phyloP scores from a whole-genome alignment of 345 rosid species.

The Linum trigynum region DNA sequence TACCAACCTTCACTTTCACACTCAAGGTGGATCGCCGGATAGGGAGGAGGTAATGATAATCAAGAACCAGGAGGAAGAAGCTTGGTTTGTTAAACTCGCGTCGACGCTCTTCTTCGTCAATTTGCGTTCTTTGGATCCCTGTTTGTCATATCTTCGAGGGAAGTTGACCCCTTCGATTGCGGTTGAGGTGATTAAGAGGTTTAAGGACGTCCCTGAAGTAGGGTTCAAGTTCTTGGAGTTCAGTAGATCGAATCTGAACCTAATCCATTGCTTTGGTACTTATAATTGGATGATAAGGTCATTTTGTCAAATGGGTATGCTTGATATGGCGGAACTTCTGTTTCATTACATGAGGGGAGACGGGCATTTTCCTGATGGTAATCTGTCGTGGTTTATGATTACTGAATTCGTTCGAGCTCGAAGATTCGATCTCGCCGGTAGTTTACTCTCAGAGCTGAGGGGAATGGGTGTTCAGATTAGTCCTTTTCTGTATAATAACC shows the following conservation, averaged over 20 bases:
- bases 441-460: conserved; percentile 38
- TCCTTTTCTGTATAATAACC: conserved; percentile 34
- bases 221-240: conserved; percentile 68
- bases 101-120: conserved; percentile 41
- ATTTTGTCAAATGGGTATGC: conserved; percentile 47
- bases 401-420: conserved; percentile 38
- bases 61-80: conserved; percentile 14
- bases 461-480: conserved; percentile 28
- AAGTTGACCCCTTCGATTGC: conserved; percentile 48
- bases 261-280: conserved; percentile 44
- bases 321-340: conserved; percentile 37
- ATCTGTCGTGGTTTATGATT: conserved; percentile 40
- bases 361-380: conserved; percentile 43
- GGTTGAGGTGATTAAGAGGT: conserved; percentile 54
- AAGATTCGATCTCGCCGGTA: conserved; percentile 34
- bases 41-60: conserved; percentile 22
- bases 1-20: conserved; percentile 32
- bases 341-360: conserved; percentile 66
- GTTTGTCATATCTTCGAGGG: conserved; percentile 43
- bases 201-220: conserved; percentile 32
- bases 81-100: conserved; percentile 72
- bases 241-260: conserved; percentile 41
- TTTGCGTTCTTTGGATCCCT: conserved; percentile 33
- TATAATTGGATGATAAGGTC: conserved; percentile 52
- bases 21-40: conserved; percentile 35